Percentiles rank a stretch among this genome's conserved stretches.
Evolutionary conservation across 2,329 filamentous ascomycete species (phyloP).

Genomic region (Stachybotrys chlorohalonatus): DNA sequence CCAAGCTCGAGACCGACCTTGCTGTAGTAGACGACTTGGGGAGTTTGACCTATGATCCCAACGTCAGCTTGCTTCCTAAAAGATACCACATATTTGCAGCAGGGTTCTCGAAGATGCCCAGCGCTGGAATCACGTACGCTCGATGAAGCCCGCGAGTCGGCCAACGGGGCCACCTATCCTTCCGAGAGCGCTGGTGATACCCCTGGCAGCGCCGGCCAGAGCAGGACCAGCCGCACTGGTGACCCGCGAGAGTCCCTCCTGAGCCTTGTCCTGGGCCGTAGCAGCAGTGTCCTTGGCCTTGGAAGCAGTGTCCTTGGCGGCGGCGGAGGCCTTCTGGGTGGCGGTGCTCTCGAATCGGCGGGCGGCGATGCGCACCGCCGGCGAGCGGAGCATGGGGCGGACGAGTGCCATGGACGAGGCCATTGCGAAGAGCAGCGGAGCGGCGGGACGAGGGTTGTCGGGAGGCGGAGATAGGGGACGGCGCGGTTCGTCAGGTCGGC

Average conservation of each 20-base stretch:
- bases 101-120: neutral
- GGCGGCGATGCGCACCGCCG: conserved; percentile 35
- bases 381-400: conserved; percentile 36
- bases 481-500: neutral
- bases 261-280: conserved; percentile 52
- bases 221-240: conserved; percentile 68
- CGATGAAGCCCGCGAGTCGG: conserved; percentile 66
- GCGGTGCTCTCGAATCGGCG: conserved; percentile 55
- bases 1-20: conserved; percentile 79
- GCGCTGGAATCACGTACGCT: conserved; percentile 56
- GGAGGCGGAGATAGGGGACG: too few relatives aligned
- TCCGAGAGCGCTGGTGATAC: conserved; percentile 56
- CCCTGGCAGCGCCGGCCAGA: conserved; percentile 62
- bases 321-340: conserved; percentile 35
- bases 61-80: neutral
- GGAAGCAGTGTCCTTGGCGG: conserved; percentile 27
- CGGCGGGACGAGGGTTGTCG: too few relatives aligned
- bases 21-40: conserved; percentile 84
- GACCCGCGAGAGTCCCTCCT: conserved; percentile 72
- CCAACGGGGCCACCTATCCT: conserved; percentile 80
- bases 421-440: conserved; percentile 10
- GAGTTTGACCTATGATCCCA: conserved; percentile 59
- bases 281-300: conserved; percentile 28
- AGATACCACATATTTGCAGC: too few relatives aligned
- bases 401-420: conserved; percentile 24